Conservation (phyloP, 805 yeast genomes). For the Tetrapisispora phaffii region DNA sequence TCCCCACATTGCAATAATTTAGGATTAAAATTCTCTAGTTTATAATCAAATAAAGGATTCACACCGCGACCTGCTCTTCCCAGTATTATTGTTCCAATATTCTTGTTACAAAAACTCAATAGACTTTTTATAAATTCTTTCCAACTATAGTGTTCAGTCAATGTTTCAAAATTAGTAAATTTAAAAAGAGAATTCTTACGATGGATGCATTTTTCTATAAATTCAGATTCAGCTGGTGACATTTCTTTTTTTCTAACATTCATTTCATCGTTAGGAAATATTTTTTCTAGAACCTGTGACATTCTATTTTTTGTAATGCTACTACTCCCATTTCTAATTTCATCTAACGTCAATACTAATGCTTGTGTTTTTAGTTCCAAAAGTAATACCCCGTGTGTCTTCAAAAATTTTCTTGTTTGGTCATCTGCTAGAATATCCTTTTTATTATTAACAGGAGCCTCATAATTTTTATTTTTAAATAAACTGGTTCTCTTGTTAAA, state of each 20-base stretch:
- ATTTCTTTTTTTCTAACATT: conserved; percentile 30
- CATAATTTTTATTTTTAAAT: not conserved
- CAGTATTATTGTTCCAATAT: conserved; percentile 63
- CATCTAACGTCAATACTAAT: conserved; percentile 74
- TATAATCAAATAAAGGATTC: conserved; percentile 13
- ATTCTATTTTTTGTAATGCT: conserved; percentile 8
- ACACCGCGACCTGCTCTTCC: conserved; percentile 41
- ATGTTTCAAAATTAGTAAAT: conserved; percentile 37
- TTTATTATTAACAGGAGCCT: not conserved
- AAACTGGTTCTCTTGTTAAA: conserved; percentile 12
- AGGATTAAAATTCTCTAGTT: not conserved
- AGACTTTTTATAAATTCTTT: conserved; percentile 68
- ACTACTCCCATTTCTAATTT: conserved; percentile 7
- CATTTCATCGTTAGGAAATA: conserved; percentile 50
- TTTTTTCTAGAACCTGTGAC: conserved; percentile 56
- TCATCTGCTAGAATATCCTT: conserved; percentile 6
- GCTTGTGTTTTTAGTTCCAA: conserved; percentile 93
- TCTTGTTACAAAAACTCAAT: conserved; percentile 66
- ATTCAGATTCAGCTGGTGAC: conserved; percentile 73
- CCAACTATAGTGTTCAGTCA: conserved; percentile 78
- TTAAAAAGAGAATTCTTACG: conserved; percentile 54
- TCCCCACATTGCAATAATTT: not conserved
- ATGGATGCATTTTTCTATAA: conserved; percentile 60
- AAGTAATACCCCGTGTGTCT: conserved; percentile 69
- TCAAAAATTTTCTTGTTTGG: conserved; percentile 46